These are phyloP conservation scores for Argentina anserina DNA, from an alignment of 306 rosid genomes.

Conservation along the genomic window DNA sequence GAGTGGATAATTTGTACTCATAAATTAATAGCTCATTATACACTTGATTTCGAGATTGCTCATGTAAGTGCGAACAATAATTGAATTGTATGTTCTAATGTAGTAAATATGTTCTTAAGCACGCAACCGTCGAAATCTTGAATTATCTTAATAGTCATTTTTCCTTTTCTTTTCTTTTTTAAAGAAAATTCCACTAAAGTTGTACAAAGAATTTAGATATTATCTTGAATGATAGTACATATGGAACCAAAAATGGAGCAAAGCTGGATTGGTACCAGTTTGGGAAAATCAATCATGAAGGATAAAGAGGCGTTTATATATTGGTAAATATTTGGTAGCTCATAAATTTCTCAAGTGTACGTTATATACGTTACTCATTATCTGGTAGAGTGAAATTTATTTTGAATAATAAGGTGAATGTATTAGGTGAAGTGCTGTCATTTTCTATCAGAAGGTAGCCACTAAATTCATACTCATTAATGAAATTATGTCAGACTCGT, in stretches of 20 bases:
- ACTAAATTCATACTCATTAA: neutral
- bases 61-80: too few species aligned
- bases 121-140: neutral
- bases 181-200: neutral
- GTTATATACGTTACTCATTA: neutral
- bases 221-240: neutral
- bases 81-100: neutral
- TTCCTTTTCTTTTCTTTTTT: neutral
- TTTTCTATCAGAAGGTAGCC: constrained; percentile 12
- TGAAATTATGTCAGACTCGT: constrained; percentile 22
- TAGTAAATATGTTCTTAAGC: neutral
- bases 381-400: neutral
- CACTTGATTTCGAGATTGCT: too few species aligned
- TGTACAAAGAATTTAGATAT: neutral
- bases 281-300: neutral
- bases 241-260: neutral
- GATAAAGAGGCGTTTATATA: neutral
- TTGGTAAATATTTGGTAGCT: neutral
- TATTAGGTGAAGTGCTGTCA: constrained; percentile 13
- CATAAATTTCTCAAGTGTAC: neutral
- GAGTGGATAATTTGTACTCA: too few species aligned
- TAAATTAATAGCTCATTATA: too few species aligned
- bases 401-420: constrained; percentile 9
- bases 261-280: neutral
- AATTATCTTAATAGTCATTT: neutral